Percentiles rank a stretch among this genome's conserved stretches.
Conservation (phyloP, 2,329 filamentous ascomycete genomes). For the Neocatenulostroma microsporum region DNA sequence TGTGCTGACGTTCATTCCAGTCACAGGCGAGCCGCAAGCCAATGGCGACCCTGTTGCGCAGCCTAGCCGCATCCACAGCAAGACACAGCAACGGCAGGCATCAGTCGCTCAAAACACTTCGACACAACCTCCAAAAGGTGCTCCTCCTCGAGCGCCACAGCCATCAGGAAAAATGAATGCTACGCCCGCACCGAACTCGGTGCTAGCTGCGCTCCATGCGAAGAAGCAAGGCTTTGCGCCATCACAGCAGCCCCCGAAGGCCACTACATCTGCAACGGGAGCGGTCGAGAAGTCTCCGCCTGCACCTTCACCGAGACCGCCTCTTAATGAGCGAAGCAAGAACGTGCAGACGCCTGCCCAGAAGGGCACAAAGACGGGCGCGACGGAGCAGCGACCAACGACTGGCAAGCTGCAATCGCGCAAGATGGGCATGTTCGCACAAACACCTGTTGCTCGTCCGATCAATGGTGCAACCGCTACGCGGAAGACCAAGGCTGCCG, state of each 20-base stretch:
- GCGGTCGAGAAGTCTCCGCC: not conserved
- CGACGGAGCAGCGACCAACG: conserved; percentile 1
- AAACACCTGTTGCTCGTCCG: no score
- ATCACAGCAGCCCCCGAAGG: not conserved
- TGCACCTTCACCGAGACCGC: not conserved
- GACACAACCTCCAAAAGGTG: no score
- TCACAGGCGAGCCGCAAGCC: no score
- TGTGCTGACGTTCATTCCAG: not conserved
- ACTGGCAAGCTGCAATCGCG: conserved; percentile 5
- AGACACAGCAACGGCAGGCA: no score
- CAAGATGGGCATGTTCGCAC: conserved; percentile 3
- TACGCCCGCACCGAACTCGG: no score
- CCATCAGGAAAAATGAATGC: no score
- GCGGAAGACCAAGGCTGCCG: not conserved
- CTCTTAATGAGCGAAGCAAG: conserved; percentile 4
- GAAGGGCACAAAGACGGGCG: not conserved
- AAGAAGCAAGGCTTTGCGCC: not conserved
- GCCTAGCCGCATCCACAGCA: no score
- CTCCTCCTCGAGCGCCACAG: no score
- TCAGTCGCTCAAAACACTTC: no score
- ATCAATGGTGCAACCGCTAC: not conserved
- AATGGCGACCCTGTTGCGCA: no score
- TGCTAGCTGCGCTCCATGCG: conserved; percentile 1
- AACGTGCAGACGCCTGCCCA: conserved; percentile 4
- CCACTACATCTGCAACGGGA: not conserved